phyloP scores from a whole-genome alignment of 495 filamentous ascomycete species.

The Penicillium pancosmium region DNA sequence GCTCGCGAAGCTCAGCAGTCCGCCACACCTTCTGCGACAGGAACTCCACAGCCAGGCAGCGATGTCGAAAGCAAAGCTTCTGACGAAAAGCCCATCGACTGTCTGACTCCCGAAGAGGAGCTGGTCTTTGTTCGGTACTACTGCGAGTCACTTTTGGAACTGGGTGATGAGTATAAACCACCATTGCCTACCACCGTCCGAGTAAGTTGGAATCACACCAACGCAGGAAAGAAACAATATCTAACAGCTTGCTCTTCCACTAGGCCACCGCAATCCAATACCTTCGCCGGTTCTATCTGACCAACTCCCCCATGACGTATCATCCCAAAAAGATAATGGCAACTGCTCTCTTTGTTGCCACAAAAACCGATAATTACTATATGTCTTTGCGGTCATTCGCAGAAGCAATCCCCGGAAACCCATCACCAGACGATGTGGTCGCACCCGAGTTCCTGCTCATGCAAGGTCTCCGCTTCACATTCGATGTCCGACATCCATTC shows the following conservation, averaged over 20 bases:
- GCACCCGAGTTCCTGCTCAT: conserved; percentile 89
- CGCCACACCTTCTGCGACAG: conserved; percentile 39
- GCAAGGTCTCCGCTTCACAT: conserved; percentile 90
- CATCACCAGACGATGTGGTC: conserved; percentile 71
- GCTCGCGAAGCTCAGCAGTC: conserved; percentile 44
- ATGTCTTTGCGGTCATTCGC: conserved; percentile 68
- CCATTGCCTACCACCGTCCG: conserved; percentile 80
- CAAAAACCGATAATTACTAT: conserved; percentile 86
- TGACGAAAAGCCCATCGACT: conserved; percentile 63
- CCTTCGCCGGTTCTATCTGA: conserved; percentile 90
- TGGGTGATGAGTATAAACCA: conserved; percentile 76
- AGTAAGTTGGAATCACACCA: conserved; percentile 41
- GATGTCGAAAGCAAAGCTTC: conserved; percentile 33
- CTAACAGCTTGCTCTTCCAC: not conserved
- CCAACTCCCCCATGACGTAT: conserved; percentile 93
- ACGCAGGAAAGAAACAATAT: not conserved
- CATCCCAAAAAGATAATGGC: conserved; percentile 84
- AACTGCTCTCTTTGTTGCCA: conserved; percentile 86
- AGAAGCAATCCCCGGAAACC: conserved; percentile 63
- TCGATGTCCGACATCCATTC: conserved; percentile 90
- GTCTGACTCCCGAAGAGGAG: conserved; percentile 78
- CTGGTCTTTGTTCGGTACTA: conserved; percentile 78
- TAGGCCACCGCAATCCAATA: conserved; percentile 90
- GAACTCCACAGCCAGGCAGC: conserved; percentile 40
- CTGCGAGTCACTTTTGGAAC: conserved; percentile 70